A percentile compares a stretch with the other conserved stretches of the same genome.
phyloP scores from a whole-genome alignment of 768 basidiomycete species.

The Cantharellus anzutake region DNA sequence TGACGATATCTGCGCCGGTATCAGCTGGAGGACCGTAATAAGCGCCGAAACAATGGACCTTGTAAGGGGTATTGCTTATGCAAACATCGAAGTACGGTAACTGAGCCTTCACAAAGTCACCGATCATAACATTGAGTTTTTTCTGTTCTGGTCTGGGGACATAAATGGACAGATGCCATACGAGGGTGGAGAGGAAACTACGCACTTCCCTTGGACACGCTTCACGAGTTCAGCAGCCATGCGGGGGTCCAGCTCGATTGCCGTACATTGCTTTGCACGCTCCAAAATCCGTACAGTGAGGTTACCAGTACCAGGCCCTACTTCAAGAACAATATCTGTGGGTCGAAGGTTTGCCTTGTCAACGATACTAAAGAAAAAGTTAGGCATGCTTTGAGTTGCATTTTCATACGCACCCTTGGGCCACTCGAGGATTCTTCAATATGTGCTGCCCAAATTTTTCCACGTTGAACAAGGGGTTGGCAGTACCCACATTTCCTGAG shows the following conservation, averaged over 20 bases:
- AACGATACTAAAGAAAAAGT: slow-evolving; percentile 9
- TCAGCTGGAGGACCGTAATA: background rate
- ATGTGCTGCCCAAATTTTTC: slow-evolving; percentile 96
- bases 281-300: slow-evolving; percentile 85
- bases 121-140: slow-evolving; percentile 87
- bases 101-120: slow-evolving; percentile 96
- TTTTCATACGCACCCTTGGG: slow-evolving; percentile 49
- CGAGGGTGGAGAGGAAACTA: slow-evolving; percentile 11
- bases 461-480: slow-evolving; percentile 89
- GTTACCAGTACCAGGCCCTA: slow-evolving; percentile 96
- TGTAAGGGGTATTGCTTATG: slow-evolving; percentile 98
- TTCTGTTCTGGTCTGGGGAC: slow-evolving; percentile 70
- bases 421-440: slow-evolving; percentile 79
- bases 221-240: slow-evolving; percentile 98
- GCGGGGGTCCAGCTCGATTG: slow-evolving; percentile 94
- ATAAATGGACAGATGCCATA: background rate
- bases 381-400: background rate
- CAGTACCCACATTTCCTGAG: slow-evolving; percentile 26
- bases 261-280: slow-evolving; percentile 80
- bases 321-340: slow-evolving; percentile 91
- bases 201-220: slow-evolving; percentile 94
- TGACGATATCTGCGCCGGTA: slow-evolving; percentile 55
- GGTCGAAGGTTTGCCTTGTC: slow-evolving; percentile 73
- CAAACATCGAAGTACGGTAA: slow-evolving; percentile 98
- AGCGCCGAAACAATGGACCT: slow-evolving; percentile 23